Conservation (phyloP, 768 basidiomycete species). For the Scleroderma citrinum region DNA sequence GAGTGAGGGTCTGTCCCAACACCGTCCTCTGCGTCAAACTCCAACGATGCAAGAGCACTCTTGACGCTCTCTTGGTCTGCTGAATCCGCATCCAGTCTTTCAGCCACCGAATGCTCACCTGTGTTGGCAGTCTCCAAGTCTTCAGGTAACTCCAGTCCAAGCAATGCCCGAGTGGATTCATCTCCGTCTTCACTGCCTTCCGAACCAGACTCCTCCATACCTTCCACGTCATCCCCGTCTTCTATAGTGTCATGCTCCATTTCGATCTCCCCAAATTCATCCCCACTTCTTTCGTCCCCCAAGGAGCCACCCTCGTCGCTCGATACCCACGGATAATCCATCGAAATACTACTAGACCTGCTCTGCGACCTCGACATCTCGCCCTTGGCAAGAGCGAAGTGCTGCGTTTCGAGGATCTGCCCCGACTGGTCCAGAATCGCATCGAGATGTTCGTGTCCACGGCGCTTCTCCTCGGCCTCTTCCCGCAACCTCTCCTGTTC, state of each 20-base stretch:
- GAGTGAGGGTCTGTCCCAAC: neutral
- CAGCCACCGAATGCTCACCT: neutral
- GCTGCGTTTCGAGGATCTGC: constrained; percentile 79
- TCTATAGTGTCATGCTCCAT: neutral
- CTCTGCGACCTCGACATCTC: constrained; percentile 46
- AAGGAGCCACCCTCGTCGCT: constrained; percentile 21
- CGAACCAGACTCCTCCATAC: neutral
- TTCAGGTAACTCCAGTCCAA: constrained; percentile 10
- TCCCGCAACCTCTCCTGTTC: constrained; percentile 56
- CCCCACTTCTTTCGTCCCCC: constrained; percentile 22
- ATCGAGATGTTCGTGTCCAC: constrained; percentile 83
- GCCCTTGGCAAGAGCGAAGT: constrained; percentile 54
- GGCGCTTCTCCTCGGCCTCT: constrained; percentile 72
- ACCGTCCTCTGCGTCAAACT: constrained; percentile 4
- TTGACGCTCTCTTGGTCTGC: neutral
- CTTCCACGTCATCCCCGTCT: constrained; percentile 3
- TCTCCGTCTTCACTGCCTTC: constrained; percentile 1
- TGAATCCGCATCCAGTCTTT: neutral
- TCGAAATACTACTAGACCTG: constrained; percentile 48
- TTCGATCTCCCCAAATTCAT: constrained; percentile 34
- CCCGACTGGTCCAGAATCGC: constrained; percentile 88
- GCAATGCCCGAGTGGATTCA: constrained; percentile 22
- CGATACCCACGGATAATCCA: constrained; percentile 16
- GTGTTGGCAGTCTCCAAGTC: neutral
- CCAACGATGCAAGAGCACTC: neutral